These are phyloP conservation scores for Phytopythium kandeliae DNA, from an alignment of 352 stramenopile genomes.

Conservation along the genomic window DNA sequence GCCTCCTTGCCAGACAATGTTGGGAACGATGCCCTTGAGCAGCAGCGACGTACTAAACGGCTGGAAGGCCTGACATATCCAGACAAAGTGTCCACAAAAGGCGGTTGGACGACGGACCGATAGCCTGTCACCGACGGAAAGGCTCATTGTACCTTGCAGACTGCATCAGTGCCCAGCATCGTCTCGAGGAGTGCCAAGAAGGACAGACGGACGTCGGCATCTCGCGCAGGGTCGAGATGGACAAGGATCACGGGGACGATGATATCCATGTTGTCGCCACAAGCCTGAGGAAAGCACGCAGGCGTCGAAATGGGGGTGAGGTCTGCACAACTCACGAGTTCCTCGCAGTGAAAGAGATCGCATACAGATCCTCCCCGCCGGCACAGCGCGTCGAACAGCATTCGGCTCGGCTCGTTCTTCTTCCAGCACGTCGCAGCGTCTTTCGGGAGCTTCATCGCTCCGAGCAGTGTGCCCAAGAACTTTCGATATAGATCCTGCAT, in stretches of 20 bases:
- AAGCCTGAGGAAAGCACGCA: conserved; percentile 29
- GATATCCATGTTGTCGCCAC: conserved; percentile 43
- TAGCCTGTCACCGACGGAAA: too few relatives aligned
- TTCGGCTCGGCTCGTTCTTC: conserved; percentile 49
- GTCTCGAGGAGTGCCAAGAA: conserved; percentile 85
- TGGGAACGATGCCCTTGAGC: conserved; percentile 80
- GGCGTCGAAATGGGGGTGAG: neutral
- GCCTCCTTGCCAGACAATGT: conserved; percentile 87
- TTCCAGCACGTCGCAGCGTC: conserved; percentile 38
- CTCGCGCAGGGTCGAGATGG: conserved; percentile 57
- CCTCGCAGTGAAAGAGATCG: neutral
- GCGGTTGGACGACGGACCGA: too few relatives aligned
- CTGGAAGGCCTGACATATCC: conserved; percentile 41
- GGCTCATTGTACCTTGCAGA: conserved; percentile 51
- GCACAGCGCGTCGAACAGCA: conserved; percentile 79
- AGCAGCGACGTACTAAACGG: conserved; percentile 54
- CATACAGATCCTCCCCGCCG: conserved; percentile 53
- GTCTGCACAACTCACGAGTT: neutral
- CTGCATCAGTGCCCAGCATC: conserved; percentile 54
- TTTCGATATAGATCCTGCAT: conserved; percentile 54
- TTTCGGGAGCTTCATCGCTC: conserved; percentile 40
- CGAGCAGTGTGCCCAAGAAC: conserved; percentile 49
- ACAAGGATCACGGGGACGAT: conserved; percentile 60
- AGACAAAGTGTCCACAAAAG: neutral
- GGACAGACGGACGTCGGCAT: conserved; percentile 68